These are phyloP conservation scores for Paspalum vaginatum DNA, from an alignment of 176 grass and related monocot genomes.

Conservation along the genomic window DNA sequence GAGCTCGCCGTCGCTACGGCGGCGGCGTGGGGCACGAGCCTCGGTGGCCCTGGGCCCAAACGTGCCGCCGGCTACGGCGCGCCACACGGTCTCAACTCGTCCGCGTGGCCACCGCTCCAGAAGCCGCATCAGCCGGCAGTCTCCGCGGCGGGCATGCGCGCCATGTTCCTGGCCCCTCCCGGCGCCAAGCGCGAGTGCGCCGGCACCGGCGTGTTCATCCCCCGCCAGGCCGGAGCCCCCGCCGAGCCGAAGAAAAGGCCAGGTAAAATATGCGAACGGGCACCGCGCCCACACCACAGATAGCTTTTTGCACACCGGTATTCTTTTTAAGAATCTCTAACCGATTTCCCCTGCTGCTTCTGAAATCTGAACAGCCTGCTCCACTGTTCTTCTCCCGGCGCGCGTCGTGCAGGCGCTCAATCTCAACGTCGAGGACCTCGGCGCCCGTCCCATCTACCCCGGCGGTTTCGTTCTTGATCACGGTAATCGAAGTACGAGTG, in stretches of 20 bases:
- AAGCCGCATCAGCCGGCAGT: conserved; percentile 37
- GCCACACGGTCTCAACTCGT: conserved; percentile 34
- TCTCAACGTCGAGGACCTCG: conserved; percentile 81
- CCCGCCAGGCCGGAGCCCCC: conserved; percentile 52
- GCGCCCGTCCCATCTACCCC: conserved; percentile 54
- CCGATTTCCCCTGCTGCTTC: not conserved
- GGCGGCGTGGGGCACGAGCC: conserved; percentile 22
- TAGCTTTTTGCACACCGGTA: not conserved
- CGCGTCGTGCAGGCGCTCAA: conserved; percentile 92
- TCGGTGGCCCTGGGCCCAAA: not conserved
- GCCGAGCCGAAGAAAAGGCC: conserved; percentile 67
- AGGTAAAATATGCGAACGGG: conserved; percentile 42
- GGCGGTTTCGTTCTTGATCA: conserved; percentile 66
- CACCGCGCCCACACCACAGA: not conserved
- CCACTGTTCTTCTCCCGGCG: conserved; percentile 77
- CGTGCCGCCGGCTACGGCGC: not conserved
- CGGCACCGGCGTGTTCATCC: conserved; percentile 93
- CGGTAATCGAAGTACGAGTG: conserved; percentile 2
- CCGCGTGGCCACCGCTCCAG: conserved; percentile 62
- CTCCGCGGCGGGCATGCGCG: conserved; percentile 55
- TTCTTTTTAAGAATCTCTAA: not conserved
- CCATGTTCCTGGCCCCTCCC: conserved; percentile 60
- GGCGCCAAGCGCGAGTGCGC: conserved; percentile 67
- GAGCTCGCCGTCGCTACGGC: conserved; percentile 42
- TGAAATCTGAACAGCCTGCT: conserved; percentile 50